A percentile compares a stretch with the other conserved stretches of the same genome.
Conservation (phyloP, 169 alveolate species). For the Plasmodium chabaudi region DNA sequence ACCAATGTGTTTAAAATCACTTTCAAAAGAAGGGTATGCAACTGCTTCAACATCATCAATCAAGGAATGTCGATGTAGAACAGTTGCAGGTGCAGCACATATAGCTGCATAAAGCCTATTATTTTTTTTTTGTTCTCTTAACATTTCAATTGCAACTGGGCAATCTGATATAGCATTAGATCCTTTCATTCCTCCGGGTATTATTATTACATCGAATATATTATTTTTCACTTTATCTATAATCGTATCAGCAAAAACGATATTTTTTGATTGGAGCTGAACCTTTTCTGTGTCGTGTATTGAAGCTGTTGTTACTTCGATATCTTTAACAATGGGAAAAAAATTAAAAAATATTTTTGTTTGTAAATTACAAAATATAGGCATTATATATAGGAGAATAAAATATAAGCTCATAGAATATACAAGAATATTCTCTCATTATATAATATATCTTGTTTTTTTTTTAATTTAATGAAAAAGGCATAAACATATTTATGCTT, state of each 20-base stretch:
- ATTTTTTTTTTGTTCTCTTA: slow-evolving; percentile 79
- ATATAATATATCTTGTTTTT: no score
- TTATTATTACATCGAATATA: slow-evolving; percentile 80
- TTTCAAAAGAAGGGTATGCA: slow-evolving; percentile 84
- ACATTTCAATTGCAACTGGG: slow-evolving; percentile 68
- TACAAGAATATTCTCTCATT: no score
- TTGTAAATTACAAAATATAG: background rate
- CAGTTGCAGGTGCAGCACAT: slow-evolving; percentile 87
- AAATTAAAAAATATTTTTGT: background rate
- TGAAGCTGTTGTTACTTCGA: slow-evolving; percentile 64
- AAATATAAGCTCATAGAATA: no score
- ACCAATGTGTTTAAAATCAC: slow-evolving; percentile 80
- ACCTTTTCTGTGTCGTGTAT: slow-evolving; percentile 59
- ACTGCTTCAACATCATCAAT: slow-evolving; percentile 84
- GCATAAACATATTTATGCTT: background rate
- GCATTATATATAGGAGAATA: no score
- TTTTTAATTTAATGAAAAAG: background rate
- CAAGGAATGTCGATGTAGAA: slow-evolving; percentile 81
- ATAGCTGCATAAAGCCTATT: slow-evolving; percentile 85
- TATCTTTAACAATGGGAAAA: slow-evolving; percentile 78
- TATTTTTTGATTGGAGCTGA: slow-evolving; percentile 57
- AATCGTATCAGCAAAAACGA: slow-evolving; percentile 78
- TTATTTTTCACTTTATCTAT: slow-evolving; percentile 77
- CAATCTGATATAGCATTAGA: slow-evolving; percentile 70
- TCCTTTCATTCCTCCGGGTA: slow-evolving; percentile 88